Conservation (phyloP, 1,139 yeast genomes). For the Saccharomyces hybrid region DNA sequence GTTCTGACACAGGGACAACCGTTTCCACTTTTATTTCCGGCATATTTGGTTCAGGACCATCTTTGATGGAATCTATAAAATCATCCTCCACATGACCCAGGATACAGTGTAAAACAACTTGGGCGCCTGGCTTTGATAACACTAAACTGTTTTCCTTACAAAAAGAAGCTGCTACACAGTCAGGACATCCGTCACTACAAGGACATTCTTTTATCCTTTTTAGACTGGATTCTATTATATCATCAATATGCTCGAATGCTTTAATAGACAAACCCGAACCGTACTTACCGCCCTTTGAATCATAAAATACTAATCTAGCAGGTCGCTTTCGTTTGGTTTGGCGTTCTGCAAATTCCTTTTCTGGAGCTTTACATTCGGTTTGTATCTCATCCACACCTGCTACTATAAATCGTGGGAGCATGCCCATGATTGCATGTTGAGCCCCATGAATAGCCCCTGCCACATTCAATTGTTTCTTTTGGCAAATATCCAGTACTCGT, state of each 20-base stretch:
- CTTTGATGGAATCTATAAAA: conserved; percentile 42
- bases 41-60: conserved; percentile 83
- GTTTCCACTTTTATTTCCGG: conserved; percentile 65
- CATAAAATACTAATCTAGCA: conserved; percentile 76
- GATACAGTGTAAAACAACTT: conserved; percentile 54
- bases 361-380: conserved; percentile 96
- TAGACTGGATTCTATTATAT: conserved; percentile 52
- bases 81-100: conserved; percentile 39
- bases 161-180: conserved; percentile 62
- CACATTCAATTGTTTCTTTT: conserved; percentile 48
- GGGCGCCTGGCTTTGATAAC: conserved; percentile 79
- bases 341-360: conserved; percentile 77
- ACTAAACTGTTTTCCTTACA: conserved; percentile 80
- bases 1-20: conserved; percentile 43
- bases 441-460: conserved; percentile 98
- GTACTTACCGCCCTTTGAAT: conserved; percentile 65
- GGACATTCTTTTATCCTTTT: conserved; percentile 54
- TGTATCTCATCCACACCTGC: conserved; percentile 63
- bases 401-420: conserved; percentile 61
- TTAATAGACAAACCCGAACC: conserved; percentile 78
- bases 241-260: conserved; percentile 69
- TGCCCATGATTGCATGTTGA: conserved; percentile 77
- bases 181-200: conserved; percentile 86
- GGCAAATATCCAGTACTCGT: conserved; percentile 49
- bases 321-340: conserved; percentile 69